Evolutionary conservation across 106 monocot species (phyloP), one percentile per base, ranked within the genome.

Genomic region (Alisma plantagoaquatica): DNA sequence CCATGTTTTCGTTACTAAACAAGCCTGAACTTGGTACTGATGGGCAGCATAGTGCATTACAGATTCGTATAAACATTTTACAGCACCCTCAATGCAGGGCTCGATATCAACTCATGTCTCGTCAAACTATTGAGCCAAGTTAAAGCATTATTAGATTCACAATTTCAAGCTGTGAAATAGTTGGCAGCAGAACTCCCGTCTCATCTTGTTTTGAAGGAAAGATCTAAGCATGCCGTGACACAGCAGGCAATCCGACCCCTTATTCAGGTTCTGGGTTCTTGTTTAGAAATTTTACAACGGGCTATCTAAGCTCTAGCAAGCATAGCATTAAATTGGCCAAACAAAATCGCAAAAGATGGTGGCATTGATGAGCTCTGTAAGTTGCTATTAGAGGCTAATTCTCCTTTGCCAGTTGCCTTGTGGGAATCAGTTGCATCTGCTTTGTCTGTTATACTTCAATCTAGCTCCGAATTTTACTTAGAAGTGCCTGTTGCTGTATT

Each of bases 401-500:
- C 85, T 16, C 85, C 78, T 10, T 71, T 85, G 44, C 79, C 89
- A 58, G 73, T 70, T 69, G 81, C 72, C 58, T 59, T 90, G 45
- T 98, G 98, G 98, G 98, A 98, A 82, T 90, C 81, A 54, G 81
- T 90, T 57, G 81, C 98, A 67, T 79, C 76, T 50, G 66, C 82
- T 64, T 61, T 98, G 15, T 84, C 88, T 28, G 79, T 73, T 27
- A 79, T 98, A 54, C 70, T 98, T 51, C 98, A 85, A 29, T 78
- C 75, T 70, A 98, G 90, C 54, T 80, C 89, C 33, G 90, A 86
- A 38, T 84, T 71, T 57, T 88, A 77, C 28, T 70, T 85, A 29
- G 90, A 98, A 58, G 90, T 98, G 46, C 98, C 89, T 51, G 85
- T 98, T 16, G 81, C 81, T 60, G 98, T 90, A 19, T 69, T 98